phyloP scores from a whole-genome alignment of 345 rosid species.

The Camelina laxa region DNA sequence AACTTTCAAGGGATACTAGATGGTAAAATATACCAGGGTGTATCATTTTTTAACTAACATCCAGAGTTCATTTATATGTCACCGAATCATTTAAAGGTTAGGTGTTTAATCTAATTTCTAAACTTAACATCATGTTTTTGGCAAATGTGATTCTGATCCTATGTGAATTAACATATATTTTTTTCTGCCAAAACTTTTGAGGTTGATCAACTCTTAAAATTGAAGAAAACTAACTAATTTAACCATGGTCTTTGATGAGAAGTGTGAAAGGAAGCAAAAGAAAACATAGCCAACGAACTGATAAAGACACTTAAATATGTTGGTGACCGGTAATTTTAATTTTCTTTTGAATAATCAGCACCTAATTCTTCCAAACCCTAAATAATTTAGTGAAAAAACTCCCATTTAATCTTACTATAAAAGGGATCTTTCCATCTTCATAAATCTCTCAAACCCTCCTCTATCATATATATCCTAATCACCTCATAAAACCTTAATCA shows the following conservation, averaged over 20 bases:
- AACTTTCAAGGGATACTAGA: not conserved
- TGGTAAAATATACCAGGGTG: not conserved
- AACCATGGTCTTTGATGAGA: not conserved
- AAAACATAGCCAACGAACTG: conserved; percentile 44
- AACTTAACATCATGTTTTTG: not conserved
- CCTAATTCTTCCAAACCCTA: conserved; percentile 26
- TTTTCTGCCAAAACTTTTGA: conserved; percentile 14
- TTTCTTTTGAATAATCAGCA: conserved; percentile 32
- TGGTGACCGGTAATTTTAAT: conserved; percentile 42
- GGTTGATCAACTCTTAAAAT: conserved; percentile 28
- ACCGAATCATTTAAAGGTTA: conserved; percentile 11
- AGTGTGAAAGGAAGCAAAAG: conserved; percentile 34
- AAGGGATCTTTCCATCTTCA: conserved; percentile 18
- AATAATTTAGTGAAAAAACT: not conserved
- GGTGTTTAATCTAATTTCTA: conserved; percentile 18
- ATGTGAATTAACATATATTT: conserved; percentile 1
- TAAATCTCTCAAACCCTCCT: conserved; percentile 18
- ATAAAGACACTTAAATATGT: conserved; percentile 39
- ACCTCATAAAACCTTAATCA: conserved; percentile 16
- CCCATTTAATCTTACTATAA: conserved; percentile 23
- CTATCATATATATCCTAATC: conserved; percentile 28
- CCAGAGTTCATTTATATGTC: conserved; percentile 1
- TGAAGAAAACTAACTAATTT: conserved; percentile 10
- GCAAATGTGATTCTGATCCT: conserved; percentile 1
- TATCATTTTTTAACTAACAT: not conserved